These are phyloP conservation scores for Jimgerdemannia flammicorona DNA, from an alignment of 192 early-diverging fungal species.

Conservation along the genomic window DNA sequence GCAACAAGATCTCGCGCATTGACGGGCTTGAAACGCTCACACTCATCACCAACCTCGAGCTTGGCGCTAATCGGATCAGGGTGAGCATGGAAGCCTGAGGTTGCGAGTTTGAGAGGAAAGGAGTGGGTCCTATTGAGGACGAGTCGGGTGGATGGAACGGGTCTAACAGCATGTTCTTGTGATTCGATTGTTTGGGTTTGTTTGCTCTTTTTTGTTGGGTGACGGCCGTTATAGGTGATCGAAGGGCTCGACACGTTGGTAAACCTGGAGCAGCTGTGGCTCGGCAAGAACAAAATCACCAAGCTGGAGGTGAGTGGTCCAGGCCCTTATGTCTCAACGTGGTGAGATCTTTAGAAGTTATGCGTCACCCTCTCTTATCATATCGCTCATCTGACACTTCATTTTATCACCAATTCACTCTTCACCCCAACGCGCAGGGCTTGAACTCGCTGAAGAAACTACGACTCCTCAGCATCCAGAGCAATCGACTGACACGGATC, in stretches of 20 bases:
- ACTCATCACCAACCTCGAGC: slow-evolving; percentile 80
- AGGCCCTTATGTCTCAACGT: too few species aligned
- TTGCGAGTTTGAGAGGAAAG: too few species aligned
- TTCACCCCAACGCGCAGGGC: slow-evolving; percentile 34
- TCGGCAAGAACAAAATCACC: slow-evolving; percentile 97
- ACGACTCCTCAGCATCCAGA: slow-evolving; percentile 73
- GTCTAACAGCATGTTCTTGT: background rate
- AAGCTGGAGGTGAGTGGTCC: slow-evolving; percentile 59
- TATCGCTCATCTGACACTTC: background rate
- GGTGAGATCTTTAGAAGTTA: too few species aligned
- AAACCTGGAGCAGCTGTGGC: slow-evolving; percentile 85
- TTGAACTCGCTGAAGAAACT: slow-evolving; percentile 60
- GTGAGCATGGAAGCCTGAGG: slow-evolving; percentile 27
- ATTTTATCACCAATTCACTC: background rate
- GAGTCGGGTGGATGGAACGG: background rate
- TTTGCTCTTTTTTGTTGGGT: background rate
- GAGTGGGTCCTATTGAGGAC: too few species aligned
- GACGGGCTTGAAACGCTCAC: slow-evolving; percentile 65
- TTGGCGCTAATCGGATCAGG: slow-evolving; percentile 93
- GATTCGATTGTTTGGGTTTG: background rate
- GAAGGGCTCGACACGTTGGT: slow-evolving; percentile 78
- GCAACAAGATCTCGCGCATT: slow-evolving; percentile 88
- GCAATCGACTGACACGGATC: slow-evolving; percentile 80
- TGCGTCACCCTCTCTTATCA: background rate
- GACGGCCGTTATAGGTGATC: slow-evolving; percentile 51